These are phyloP conservation scores for Collybia sordida DNA, from an alignment of 768 basidiomycete species.

Conservation along the genomic window DNA sequence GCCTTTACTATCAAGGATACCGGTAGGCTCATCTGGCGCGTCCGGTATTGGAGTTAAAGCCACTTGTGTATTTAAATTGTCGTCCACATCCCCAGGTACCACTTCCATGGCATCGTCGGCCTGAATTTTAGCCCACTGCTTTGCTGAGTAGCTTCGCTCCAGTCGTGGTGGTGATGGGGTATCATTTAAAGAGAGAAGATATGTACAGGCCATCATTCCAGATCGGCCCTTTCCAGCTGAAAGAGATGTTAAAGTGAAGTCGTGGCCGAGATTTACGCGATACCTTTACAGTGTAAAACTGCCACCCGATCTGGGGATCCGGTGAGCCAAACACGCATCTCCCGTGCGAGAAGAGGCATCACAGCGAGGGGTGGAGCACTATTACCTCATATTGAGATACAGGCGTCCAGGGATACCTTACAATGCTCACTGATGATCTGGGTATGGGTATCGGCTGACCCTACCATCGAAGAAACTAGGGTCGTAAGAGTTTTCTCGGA, in stretches of 20 bases:
- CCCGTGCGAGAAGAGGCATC: conserved; percentile 69
- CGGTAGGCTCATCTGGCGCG: not conserved
- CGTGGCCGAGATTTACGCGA: conserved; percentile 1
- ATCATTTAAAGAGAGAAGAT: conserved; percentile 63
- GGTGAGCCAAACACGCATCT: conserved; percentile 73
- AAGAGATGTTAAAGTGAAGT: not conserved
- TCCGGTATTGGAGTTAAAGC: not conserved
- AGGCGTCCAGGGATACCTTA: not conserved
- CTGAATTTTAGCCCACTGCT: conserved; percentile 46
- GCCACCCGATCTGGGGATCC: conserved; percentile 66
- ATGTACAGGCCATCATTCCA: conserved; percentile 82
- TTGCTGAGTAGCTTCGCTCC: conserved; percentile 43
- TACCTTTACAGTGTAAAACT: conserved; percentile 88
- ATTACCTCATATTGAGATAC: not conserved
- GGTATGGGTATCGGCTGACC: conserved; percentile 85
- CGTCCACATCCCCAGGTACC: conserved; percentile 43
- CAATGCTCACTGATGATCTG: conserved; percentile 79
- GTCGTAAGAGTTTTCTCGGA: conserved; percentile 79
- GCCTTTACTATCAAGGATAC: not conserved
- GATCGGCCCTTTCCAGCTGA: conserved; percentile 82
- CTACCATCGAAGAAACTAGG: conserved; percentile 65
- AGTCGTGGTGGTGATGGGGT: conserved; percentile 46
- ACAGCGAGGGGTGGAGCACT: conserved; percentile 79
- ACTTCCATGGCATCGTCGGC: conserved; percentile 49
- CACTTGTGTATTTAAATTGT: conserved; percentile 3